phyloP scores from a whole-genome alignment of 352 stramenopile species.

The Pythium scleroteichum region DNA sequence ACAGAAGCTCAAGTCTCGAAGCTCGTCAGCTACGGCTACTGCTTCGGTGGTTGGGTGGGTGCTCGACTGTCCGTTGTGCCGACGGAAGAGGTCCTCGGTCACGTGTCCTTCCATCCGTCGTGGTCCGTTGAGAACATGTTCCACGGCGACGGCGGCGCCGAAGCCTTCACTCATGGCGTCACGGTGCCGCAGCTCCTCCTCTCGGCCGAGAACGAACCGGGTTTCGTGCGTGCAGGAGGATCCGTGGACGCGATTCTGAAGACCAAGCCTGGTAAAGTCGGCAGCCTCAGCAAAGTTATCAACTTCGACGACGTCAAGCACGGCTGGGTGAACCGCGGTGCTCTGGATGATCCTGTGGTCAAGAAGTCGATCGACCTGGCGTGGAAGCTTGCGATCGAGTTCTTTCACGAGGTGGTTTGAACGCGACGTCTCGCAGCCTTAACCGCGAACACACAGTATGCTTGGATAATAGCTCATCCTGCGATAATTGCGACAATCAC shows the following conservation, averaged over 20 bases:
- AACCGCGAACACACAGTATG: no score
- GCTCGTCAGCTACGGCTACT: constrained; percentile 19
- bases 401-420: no score
- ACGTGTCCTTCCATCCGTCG: constrained; percentile 23
- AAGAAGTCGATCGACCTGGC: constrained; percentile 38
- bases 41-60: constrained; percentile 15
- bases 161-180: constrained; percentile 38
- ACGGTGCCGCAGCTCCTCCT: constrained; percentile 39
- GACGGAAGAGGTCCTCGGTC: constrained; percentile 16
- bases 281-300: neutral
- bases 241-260: no score
- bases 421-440: no score
- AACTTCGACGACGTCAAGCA: constrained; percentile 48
- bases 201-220: constrained; percentile 32
- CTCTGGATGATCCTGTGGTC: constrained; percentile 34
- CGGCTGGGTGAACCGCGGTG: constrained; percentile 53
- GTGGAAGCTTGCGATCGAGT: constrained; percentile 16
- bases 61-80: constrained; percentile 6
- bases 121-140: constrained; percentile 35
- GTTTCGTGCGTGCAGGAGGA: constrained; percentile 34
- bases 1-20: constrained; percentile 14
- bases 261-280: no score
- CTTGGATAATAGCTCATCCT: no score
- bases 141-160: constrained; percentile 29
- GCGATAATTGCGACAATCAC: no score